A percentile compares a stretch with the other conserved stretches of the same genome.
Conservation (phyloP, 1,284 basidiomycete species). For the Caloboletus firmus region DNA sequence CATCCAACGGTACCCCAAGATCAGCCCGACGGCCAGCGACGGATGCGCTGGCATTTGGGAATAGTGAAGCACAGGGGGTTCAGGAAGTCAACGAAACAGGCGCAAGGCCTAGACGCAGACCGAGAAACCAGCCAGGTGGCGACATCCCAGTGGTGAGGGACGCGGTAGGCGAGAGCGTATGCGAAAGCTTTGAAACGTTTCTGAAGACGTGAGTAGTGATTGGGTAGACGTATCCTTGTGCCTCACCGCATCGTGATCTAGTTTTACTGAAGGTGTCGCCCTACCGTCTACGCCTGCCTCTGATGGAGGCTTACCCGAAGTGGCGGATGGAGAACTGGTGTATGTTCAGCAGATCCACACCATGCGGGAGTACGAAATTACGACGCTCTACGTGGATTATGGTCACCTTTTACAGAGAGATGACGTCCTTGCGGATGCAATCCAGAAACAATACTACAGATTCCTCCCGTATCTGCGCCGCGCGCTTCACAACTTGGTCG, state of each 20-base stretch:
- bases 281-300: constrained; percentile 75
- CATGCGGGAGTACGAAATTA: constrained; percentile 91
- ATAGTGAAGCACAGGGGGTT: constrained; percentile 52
- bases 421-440: constrained; percentile 89
- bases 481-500: constrained; percentile 86
- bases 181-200: constrained; percentile 88
- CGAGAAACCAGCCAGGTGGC: constrained; percentile 51
- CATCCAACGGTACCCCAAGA: constrained; percentile 43
- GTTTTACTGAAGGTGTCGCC: constrained; percentile 79
- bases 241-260: constrained; percentile 34
- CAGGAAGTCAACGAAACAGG: constrained; percentile 41
- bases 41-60: constrained; percentile 63
- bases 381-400: constrained; percentile 96
- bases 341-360: constrained; percentile 92
- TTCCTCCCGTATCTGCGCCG: constrained; percentile 94
- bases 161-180: constrained; percentile 89
- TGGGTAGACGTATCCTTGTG: background rate
- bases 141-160: constrained; percentile 88
- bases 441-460: constrained; percentile 94
- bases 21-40: constrained; percentile 47
- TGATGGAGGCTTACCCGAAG: constrained; percentile 58
- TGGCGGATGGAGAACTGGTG: constrained; percentile 62
- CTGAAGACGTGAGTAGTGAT: constrained; percentile 73
- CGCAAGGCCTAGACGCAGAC: constrained; percentile 45
- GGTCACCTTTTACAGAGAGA: constrained; percentile 88